phyloP scores from a whole-genome alignment of 257 asterid species.

The Solanum ahanhuiri region DNA sequence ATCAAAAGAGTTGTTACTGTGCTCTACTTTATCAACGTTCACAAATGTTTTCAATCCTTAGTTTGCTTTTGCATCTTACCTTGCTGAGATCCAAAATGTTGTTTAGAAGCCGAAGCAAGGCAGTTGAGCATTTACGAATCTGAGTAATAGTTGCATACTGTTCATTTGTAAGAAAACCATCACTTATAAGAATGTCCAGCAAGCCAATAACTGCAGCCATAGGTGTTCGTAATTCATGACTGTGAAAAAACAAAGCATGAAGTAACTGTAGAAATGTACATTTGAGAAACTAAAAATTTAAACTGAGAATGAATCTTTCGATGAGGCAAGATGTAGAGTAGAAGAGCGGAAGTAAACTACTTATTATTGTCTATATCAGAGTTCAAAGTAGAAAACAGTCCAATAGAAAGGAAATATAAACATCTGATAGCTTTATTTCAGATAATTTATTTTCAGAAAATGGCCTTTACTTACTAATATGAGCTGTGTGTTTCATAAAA shows the following conservation, averaged over 20 bases:
- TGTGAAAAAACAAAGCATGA: conserved; percentile 13
- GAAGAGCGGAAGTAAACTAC: background rate
- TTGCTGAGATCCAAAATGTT: conserved; percentile 92
- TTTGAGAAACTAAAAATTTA: background rate
- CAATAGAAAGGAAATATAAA: background rate
- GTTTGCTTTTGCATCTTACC: conserved; percentile 28
- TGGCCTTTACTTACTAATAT: background rate
- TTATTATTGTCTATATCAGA: background rate
- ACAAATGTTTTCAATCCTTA: background rate
- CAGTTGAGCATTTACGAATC: conserved; percentile 86
- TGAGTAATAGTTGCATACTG: conserved; percentile 71
- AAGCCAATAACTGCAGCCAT: conserved; percentile 98
- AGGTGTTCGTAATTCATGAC: conserved; percentile 94
- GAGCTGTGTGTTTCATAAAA: background rate
- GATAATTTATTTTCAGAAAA: background rate
- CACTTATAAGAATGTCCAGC: conserved; percentile 79
- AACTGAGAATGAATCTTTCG: background rate
- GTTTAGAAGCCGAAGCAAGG: conserved; percentile 81
- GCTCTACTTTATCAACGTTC: background rate
- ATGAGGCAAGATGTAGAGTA: background rate
- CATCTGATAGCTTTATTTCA: background rate
- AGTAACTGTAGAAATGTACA: background rate
- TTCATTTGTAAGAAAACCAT: conserved; percentile 66
- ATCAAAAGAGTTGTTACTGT: background rate
- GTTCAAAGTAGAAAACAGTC: background rate